Percentiles rank a stretch among this genome's conserved stretches.
These are phyloP conservation scores for Mycena galericulata DNA, from an alignment of 768 basidiomycete species.

Conservation along the genomic window DNA sequence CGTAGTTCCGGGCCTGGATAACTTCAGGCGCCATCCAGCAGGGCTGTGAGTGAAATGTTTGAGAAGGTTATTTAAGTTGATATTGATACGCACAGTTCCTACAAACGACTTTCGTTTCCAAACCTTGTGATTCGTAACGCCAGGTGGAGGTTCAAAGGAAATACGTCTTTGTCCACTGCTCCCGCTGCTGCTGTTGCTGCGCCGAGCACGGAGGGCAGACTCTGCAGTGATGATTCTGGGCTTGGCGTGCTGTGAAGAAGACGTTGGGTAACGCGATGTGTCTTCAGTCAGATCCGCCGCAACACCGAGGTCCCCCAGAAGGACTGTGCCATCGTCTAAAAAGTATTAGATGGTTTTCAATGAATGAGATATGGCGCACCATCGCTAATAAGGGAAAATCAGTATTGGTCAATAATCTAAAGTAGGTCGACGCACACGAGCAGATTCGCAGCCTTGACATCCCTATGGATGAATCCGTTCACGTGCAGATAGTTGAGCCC, in stretches of 20 bases:
- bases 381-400: not conserved
- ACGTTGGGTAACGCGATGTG: slow-evolving; percentile 46
- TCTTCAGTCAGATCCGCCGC: slow-evolving; percentile 87
- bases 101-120: slow-evolving; percentile 94
- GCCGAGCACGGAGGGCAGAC: slow-evolving; percentile 45
- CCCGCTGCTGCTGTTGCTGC: slow-evolving; percentile 33
- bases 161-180: slow-evolving; percentile 42
- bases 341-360: not conserved
- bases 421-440: slow-evolving; percentile 58
- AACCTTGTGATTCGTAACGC: slow-evolving; percentile 55
- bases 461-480: slow-evolving; percentile 93
- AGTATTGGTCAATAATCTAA: too few species aligned
- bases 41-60: slow-evolving; percentile 63
- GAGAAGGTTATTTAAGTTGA: not conserved
- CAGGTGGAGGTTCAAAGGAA: slow-evolving; percentile 48
- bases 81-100: slow-evolving; percentile 72
- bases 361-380: not conserved
- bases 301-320: slow-evolving; percentile 93
- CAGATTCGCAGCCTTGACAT: slow-evolving; percentile 94
- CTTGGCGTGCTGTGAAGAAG: slow-evolving; percentile 43
- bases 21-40: slow-evolving; percentile 99
- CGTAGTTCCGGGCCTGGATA: slow-evolving; percentile 86
- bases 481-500: slow-evolving; percentile 93
- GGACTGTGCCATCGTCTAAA: slow-evolving; percentile 84
- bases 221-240: slow-evolving; percentile 45